Base-by-base conservation (phyloP, 179 eudicot species). In the Spergularia azorica region DNA sequence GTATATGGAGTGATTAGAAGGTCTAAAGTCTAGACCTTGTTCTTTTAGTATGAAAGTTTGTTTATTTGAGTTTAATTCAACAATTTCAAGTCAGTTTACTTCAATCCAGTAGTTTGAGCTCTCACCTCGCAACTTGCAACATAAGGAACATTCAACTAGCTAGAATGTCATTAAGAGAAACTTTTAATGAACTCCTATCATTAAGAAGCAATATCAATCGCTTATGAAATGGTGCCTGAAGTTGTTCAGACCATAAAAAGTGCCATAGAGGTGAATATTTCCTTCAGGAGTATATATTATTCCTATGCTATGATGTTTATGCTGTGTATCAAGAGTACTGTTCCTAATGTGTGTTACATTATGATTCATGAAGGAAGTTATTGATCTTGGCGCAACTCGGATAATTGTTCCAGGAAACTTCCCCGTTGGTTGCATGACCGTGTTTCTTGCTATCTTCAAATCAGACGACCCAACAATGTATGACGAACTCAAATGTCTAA, bases 381-480 rank as follows among this genome's bases (percentile, higher is more conserved):
- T 82, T 11, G 11, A 67, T 8, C 46, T 76, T 15, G 88, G 88
- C 21, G 88, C 85, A 3, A 26, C 56, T 17, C 73, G 66, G 17
- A 63, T 84, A 17, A 60, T 81, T 17, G 79, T 84, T 3, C 88
- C 88, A 0, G 88, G 88, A 12, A 85, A 72, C 62, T 82, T 82
- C 52, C 86, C 86, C 0, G 51, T 77, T 9, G 86, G 86, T 12
- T 83, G 86, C 61, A 20, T 77, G 66, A 73, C 83, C 1, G 2
- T 14, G 2, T 69, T 56, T 52, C 67, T 79, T 0, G 63, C 78
- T 5, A 43, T 14, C 38, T 82, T 73, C 48, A 48, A 54, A 51
- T 65, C 81, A 32, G 17, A 77, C 12, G 75, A 78, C 5, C 0
- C 54, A 14, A 52, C 61, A 4, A 71, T 75, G 71, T 84, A 82